Evolutionary conservation across 352 stramenopile species (phyloP).

Genomic region (Phytophthora meadii): DNA sequence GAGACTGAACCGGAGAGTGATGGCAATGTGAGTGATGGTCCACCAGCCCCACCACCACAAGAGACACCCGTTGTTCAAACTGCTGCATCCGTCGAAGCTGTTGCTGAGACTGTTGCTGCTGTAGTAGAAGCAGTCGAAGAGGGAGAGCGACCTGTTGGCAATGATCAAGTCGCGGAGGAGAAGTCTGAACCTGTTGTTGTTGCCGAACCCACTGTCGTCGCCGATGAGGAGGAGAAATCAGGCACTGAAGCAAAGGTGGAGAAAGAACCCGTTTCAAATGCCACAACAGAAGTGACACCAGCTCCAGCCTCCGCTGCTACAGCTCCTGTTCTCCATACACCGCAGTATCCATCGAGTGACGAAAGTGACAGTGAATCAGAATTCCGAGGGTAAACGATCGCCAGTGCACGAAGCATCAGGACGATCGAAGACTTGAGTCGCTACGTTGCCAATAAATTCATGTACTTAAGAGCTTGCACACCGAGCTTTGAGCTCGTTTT

Average conservation of each 20-base stretch:
- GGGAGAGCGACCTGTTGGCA: constrained; percentile 10
- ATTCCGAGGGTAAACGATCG: constrained; percentile 28
- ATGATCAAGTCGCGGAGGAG: constrained; percentile 18
- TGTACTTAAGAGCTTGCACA: constrained; percentile 1
- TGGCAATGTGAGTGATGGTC: constrained; percentile 46
- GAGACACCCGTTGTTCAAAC: constrained; percentile 4
- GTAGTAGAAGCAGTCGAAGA: constrained; percentile 13
- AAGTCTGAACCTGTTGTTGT: constrained; percentile 1
- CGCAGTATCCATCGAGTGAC: constrained; percentile 39
- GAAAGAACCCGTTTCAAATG: constrained; percentile 2
- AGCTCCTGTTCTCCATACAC: constrained; percentile 9
- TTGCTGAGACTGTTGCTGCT: constrained; percentile 13
- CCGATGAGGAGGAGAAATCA: constrained; percentile 16
- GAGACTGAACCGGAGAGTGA: constrained; percentile 39
- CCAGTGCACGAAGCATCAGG: constrained; percentile 13
- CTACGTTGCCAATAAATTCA: constrained; percentile 9
- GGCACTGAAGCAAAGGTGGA: constrained; percentile 8
- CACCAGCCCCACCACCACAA: constrained; percentile 40
- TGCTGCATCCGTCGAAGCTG: constrained; percentile 7
- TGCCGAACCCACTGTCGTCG: background rate
- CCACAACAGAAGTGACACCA: constrained; percentile 11
- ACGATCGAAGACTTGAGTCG: constrained; percentile 35
- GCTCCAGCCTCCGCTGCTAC: constrained; percentile 4
- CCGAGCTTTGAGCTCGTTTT: constrained; percentile 5
- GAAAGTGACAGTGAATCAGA: constrained; percentile 43